Conservation (phyloP, 1,284 basidiomycete genomes). For the Ustilago crameri region DNA sequence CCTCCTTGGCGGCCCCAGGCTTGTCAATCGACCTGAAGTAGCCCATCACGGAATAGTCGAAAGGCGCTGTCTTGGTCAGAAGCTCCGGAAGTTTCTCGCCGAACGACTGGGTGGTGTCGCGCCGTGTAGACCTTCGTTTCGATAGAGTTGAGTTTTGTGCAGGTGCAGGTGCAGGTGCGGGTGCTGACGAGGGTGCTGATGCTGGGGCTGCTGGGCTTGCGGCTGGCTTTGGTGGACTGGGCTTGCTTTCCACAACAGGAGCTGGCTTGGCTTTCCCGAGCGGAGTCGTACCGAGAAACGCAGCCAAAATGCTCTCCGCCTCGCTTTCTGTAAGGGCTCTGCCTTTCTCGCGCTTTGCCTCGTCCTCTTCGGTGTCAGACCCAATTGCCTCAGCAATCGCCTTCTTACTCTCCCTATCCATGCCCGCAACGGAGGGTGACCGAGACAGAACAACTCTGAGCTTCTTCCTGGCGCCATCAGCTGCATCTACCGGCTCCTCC, state of each 20-base stretch:
- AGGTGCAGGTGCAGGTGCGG: constrained; percentile 1
- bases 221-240: not conserved
- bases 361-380: constrained; percentile 14
- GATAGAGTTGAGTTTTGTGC: constrained; percentile 4
- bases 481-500: not conserved
- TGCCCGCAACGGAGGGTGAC: constrained; percentile 5
- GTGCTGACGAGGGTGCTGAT: constrained; percentile 3
- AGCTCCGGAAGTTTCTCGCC: constrained; percentile 45
- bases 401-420: constrained; percentile 6
- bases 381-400: constrained; percentile 9
- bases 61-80: constrained; percentile 18
- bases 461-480: constrained; percentile 14
- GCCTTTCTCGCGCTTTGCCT: constrained; percentile 8
- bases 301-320: constrained; percentile 36
- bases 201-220: constrained; percentile 1
- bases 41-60: constrained; percentile 36
- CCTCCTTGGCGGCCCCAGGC: constrained; percentile 1
- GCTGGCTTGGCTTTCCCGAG: constrained; percentile 11
- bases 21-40: constrained; percentile 43
- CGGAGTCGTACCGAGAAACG: constrained; percentile 33
- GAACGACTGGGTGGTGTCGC: constrained; percentile 32
- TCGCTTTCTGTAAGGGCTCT: constrained; percentile 34
- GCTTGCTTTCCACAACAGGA: not conserved
- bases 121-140: constrained; percentile 29
- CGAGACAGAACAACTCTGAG: constrained; percentile 15